Evolutionary conservation across 768 basidiomycete species (phyloP), one percentile per base, ranked within the genome.

Genomic region (Boletus rex-veris): DNA sequence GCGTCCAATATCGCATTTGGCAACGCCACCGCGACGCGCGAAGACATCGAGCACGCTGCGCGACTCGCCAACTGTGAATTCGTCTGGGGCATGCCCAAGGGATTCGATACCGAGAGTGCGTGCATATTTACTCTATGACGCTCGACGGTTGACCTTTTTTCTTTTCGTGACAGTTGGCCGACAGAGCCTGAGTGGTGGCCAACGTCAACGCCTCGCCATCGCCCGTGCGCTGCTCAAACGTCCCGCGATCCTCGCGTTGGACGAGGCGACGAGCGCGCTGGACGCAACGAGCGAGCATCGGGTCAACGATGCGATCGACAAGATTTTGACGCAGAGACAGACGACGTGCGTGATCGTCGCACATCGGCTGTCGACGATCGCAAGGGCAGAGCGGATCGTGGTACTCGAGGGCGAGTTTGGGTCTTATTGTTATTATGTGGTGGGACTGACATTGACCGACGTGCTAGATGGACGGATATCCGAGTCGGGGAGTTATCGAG

Each of bases 1-100:
- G 92, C 92, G 3, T 89, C 90, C 2, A 98, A 98, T 63, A 98
- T 96, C 57, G 87, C 93, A 0, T 98, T 90, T 63, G 95, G 95
- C 3, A 80, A 86, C 45, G 77, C 81, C 9, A 73, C 79, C 18
- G 90, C 84, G 0, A 90, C 91, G 0, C 79, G 88, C 19, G 84
- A 85, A 59, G 83, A 96, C 54, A 90, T 98, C 19, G 92, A 97
- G 68, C 74, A 84, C 28, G 95, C 92, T 0, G 95, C 94, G 0
- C 78, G 88, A 18, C 82, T 91, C 54, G 96, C 96, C 3, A 97
- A 98, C 61, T 98, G 95, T 71, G 93, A 96, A 63, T 98, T 96
- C 65, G 85, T 98, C 7, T 92, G 92, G 88, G 86, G 89, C 15
- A 84, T 98, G 78, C 94, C 95, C 10, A 78, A 92, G 53, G 93